Evolutionary conservation across 176 grass and related monocot species (phyloP).

Genomic region (Hsuehochloa calcarea): DNA sequence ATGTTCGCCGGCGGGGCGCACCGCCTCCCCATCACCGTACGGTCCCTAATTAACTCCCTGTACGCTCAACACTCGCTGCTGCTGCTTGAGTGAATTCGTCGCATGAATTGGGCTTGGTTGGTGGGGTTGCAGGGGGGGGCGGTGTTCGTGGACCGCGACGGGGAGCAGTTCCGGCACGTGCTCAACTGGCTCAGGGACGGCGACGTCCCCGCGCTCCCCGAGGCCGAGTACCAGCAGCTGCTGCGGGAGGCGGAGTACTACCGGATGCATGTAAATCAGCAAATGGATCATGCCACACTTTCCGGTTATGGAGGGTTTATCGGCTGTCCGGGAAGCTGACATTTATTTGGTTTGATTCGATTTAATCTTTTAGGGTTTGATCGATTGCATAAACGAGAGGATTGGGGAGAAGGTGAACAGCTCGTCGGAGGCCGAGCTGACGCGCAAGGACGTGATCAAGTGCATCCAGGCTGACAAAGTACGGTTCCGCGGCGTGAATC

Average conservation of each 20-base stretch:
- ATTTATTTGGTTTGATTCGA: not conserved
- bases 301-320: not conserved
- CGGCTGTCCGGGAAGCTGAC: not conserved
- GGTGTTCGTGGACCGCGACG: constrained; percentile 66
- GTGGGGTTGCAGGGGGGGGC: constrained; percentile 25
- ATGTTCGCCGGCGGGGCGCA: constrained; percentile 43
- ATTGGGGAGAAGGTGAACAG: not conserved
- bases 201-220: constrained; percentile 34
- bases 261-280: constrained; percentile 41
- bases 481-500: constrained; percentile 54
- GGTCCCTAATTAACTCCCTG: too few relatives aligned
- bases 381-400: constrained; percentile 1
- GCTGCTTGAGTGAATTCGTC: not conserved
- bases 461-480: constrained; percentile 55
- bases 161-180: constrained; percentile 58
- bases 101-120: not conserved
- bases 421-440: not conserved
- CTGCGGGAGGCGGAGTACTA: constrained; percentile 63
- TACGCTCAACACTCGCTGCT: not conserved
- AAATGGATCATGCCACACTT: not conserved
- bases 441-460: constrained; percentile 16
- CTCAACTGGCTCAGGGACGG: constrained; percentile 72
- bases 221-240: constrained; percentile 42
- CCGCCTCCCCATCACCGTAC: constrained; percentile 41
- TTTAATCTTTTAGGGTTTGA: not conserved